Conservation (phyloP, 2,329 filamentous ascomycete species). For the Pseudovirgaria hyperparasitica region DNA sequence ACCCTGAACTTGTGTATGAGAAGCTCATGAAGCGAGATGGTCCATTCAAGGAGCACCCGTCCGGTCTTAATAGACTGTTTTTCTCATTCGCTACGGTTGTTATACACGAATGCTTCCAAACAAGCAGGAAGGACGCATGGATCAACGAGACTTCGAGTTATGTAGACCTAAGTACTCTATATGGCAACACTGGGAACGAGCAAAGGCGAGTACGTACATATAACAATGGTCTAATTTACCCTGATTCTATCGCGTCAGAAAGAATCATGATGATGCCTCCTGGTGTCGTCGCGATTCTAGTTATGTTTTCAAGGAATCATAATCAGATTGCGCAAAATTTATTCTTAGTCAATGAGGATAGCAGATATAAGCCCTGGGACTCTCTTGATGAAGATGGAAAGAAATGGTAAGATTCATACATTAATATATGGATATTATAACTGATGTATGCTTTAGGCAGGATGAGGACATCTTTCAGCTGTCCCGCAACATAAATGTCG, state of each 20-base stretch:
- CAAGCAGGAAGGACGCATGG: slow-evolving; percentile 43
- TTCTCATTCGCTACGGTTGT: slow-evolving; percentile 56
- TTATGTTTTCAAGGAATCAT: slow-evolving; percentile 58
- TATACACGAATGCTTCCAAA: slow-evolving; percentile 45
- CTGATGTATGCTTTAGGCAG: slow-evolving; percentile 6
- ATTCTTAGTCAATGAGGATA: slow-evolving; percentile 68
- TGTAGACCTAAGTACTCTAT: slow-evolving; percentile 55
- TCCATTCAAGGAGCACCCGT: slow-evolving; percentile 44
- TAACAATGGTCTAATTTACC: slow-evolving; percentile 50
- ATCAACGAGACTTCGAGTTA: slow-evolving; percentile 55
- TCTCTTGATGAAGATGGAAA: slow-evolving; percentile 16
- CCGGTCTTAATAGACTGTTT: slow-evolving; percentile 55
- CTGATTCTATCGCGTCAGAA: slow-evolving; percentile 51
- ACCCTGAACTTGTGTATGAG: slow-evolving; percentile 36
- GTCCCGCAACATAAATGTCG: slow-evolving; percentile 29
- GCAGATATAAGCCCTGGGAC: slow-evolving; percentile 56
- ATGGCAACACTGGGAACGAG: slow-evolving; percentile 50
- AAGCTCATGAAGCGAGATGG: slow-evolving; percentile 42
- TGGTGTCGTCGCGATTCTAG: slow-evolving; percentile 45
- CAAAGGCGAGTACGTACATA: slow-evolving; percentile 50
- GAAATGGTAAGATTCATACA: slow-evolving; percentile 5
- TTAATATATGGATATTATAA: slow-evolving; percentile 2
- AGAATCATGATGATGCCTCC: slow-evolving; percentile 49
- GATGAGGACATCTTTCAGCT: slow-evolving; percentile 35
- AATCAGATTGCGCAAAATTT: slow-evolving; percentile 67